Conservation (phyloP, 2,329 filamentous ascomycete species). For the Fusarium sp. region DNA sequence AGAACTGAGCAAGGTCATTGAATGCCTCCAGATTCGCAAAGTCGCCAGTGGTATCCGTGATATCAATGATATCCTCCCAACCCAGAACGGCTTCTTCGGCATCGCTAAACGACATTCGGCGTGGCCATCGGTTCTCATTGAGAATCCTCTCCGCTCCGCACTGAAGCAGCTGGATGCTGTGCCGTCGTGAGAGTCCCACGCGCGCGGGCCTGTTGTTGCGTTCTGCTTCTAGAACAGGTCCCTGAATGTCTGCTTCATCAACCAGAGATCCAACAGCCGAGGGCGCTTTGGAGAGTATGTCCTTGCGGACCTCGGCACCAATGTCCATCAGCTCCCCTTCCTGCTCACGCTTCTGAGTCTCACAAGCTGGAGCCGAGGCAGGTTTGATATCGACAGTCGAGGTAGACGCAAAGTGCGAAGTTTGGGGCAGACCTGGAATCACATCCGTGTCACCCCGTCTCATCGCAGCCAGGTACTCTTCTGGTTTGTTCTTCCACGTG, state of each 20-base stretch:
- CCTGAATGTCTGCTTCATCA: conserved; percentile 69
- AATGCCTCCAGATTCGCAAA: conserved; percentile 48
- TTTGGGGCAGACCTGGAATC: conserved; percentile 39
- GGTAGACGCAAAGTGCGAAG: conserved; percentile 41
- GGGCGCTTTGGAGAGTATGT: conserved; percentile 57
- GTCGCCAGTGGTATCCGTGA: conserved; percentile 49
- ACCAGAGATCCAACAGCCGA: conserved; percentile 70
- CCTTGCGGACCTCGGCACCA: conserved; percentile 57
- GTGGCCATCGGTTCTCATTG: conserved; percentile 74
- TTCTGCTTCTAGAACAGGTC: conserved; percentile 62
- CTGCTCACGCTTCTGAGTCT: conserved; percentile 36
- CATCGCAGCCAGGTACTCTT: conserved; percentile 64
- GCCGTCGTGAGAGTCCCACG: conserved; percentile 70
- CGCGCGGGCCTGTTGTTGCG: conserved; percentile 57
- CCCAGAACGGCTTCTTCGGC: conserved; percentile 79
- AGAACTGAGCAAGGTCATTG: conserved; percentile 65
- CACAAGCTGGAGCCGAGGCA: conserved; percentile 36
- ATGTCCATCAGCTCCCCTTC: conserved; percentile 45
- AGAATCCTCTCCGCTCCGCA: conserved; percentile 47
- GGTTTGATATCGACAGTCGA: conserved; percentile 43
- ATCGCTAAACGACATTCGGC: conserved; percentile 79
- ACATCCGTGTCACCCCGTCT: conserved; percentile 51
- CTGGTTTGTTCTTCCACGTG: conserved; percentile 73
- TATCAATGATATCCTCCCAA: conserved; percentile 69
- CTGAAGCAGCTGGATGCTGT: conserved; percentile 62